Evolutionary conservation across 148 eudicot genomes (phyloP), one percentile per base, ranked within the genome.

Genomic region (Rhododendron molle): DNA sequence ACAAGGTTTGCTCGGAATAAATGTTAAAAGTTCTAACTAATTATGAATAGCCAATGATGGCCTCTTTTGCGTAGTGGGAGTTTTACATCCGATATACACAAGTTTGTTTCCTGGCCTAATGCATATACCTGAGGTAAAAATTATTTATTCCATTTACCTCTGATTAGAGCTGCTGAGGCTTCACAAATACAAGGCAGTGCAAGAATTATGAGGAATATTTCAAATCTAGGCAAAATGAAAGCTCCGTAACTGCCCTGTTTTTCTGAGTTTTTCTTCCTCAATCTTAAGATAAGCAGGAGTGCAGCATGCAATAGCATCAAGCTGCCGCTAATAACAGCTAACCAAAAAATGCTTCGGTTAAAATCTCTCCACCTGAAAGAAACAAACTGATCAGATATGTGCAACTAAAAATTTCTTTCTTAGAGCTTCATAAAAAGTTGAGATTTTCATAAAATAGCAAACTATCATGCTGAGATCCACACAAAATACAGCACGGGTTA

Each of bases 301-400:
- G 91, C 81, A 54, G 52, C 80, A 82, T 94, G 99, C 86, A 94
- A 60, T 47, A 94, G 62, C 34, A 94, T 90, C 88, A 94, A 89
- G 89, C 94, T 83, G 81, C 93, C 96, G 58, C 92, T 82, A 44
- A 97, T 91, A 60, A 93, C 89, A 34, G 93, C 98, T 86, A 97
- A 77, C 99, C 99, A 97, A 85, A 97, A 97, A 95, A 94, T 93
- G 88, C 90, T 91, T 82, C 95, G 90, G 54, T 91, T 81, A 88
- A 97, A 97, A 89, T 91, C 93, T 86, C 89, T 92, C 98, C 99
- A 97, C 91, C 99, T 97, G 81, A 44, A 89, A 80, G 65, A 76
- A 83, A 43, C 12, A 83, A 73, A 44, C n/a, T 26, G 89, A 74
- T 50, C 46, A 74, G 83, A 40, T 50, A 43, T 74, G 2, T 34